Base-by-base conservation (phyloP, 106 monocot species). In the Cymbidium sinense region DNA sequence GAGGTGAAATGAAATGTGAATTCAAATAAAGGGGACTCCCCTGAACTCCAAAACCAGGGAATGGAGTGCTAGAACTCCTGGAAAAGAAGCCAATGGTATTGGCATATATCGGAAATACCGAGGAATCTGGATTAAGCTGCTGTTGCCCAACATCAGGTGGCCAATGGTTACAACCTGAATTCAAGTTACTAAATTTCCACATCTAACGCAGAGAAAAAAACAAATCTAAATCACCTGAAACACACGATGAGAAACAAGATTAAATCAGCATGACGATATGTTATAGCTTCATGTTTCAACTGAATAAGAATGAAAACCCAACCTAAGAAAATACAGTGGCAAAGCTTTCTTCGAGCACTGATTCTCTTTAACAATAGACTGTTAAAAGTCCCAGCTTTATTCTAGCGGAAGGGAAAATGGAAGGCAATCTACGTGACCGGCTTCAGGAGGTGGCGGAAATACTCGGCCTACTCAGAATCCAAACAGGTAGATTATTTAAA, bases 391-490 rank as follows among this genome's bases (percentile, higher is more conserved):
- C 72, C 69, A 73, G 55, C 29, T 75, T 80, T 75, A 70, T 79
- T 82, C 20, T 9, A 74, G 35, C 58, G 35, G 25, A 75, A 43
- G 31, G 20, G 29, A 15, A 62, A 43, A 61, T 58, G 3, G 43
- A 81, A 83, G 74, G 15, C 36, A 75, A 82, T 70, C 86, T 95
- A 95, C 92, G 95, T 95, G 37, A 95, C 95, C 12, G 92, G 95
- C 80, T 93, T 96, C 70, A 96, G 86, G 25, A 96, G 89, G n/a
- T 90, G 88, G 43, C 95, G 95, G 79, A 96, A 96, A 79, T 96
- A 96, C 81, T 96, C 93, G 62, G 91, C 95, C 95, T 96, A 82
- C 21, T 15, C 31, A 36, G 23, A 77, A 29, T 34, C 10, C 25
- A 67, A 67, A 62, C 0, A 25, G 61, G 6, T 27, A 23, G 61